Conservation (phyloP, 2,329 filamentous ascomycete species). For the Aphanocladium album region DNA sequence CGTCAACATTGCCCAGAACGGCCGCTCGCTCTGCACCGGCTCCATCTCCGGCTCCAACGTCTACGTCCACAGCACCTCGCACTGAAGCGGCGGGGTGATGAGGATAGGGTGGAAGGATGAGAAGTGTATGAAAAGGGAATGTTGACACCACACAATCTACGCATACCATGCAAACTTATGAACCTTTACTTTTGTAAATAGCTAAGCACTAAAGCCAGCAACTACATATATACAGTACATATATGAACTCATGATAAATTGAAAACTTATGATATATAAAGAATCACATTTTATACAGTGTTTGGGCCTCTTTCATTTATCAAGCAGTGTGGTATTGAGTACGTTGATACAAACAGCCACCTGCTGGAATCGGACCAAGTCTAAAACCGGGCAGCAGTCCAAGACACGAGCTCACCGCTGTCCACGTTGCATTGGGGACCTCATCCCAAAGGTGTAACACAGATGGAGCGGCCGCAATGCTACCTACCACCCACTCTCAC, state of each 20-base stretch:
- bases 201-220: neutral
- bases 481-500: neutral
- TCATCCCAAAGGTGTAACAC: too few relatives aligned
- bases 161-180: neutral
- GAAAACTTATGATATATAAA: neutral
- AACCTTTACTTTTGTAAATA: neutral
- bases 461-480: too few relatives aligned
- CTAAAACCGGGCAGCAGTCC: too few relatives aligned
- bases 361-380: too few relatives aligned
- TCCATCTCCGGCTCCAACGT: neutral
- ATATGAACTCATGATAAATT: neutral
- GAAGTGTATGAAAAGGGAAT: neutral
- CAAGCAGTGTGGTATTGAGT: too few relatives aligned
- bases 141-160: neutral
- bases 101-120: neutral
- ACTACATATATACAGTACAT: neutral
- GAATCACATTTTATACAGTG: too few relatives aligned
- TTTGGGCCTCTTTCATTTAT: too few relatives aligned
- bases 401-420: too few relatives aligned
- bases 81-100: neutral
- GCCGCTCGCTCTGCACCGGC: neutral
- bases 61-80: neutral
- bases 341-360: too few relatives aligned
- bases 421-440: too few relatives aligned
- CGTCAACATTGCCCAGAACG: constrained; percentile 1